Evolutionary conservation across 352 stramenopile species (phyloP).

Genomic region (Phytophthora sansomeana): DNA sequence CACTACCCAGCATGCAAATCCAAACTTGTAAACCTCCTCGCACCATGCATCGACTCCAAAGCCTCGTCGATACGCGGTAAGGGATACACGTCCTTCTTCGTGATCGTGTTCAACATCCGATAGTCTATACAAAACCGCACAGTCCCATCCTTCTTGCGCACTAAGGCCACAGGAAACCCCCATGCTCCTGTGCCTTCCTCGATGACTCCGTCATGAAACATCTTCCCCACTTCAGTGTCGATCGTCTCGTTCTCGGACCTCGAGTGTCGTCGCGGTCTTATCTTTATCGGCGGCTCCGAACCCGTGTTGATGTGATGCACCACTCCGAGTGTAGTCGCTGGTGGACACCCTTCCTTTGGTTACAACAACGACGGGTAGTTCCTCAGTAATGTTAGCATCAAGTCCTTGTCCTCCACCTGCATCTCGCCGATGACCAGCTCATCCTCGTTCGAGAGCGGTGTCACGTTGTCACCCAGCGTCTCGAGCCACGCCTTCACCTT

Average conservation of each 20-base stretch:
- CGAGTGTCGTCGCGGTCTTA: conserved; percentile 4
- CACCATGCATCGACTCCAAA: conserved; percentile 21
- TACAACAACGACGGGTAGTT: neutral
- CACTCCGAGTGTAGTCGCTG: neutral
- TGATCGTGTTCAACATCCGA: conserved; percentile 23
- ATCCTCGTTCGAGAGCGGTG: too few species aligned
- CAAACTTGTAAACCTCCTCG: conserved; percentile 16
- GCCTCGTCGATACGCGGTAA: conserved; percentile 36
- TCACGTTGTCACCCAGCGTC: too few species aligned
- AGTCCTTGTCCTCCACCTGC: neutral
- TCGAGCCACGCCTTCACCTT: too few species aligned
- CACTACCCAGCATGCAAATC: conserved; percentile 30
- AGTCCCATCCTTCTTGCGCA: conserved; percentile 36
- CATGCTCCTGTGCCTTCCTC: conserved; percentile 27
- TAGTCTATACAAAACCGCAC: conserved; percentile 41
- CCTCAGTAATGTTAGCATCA: neutral
- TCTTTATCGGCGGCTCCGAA: conserved; percentile 1
- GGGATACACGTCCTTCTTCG: conserved; percentile 32
- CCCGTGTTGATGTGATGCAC: neutral
- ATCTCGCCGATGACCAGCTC: neutral
- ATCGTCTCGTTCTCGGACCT: conserved; percentile 20
- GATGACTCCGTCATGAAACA: conserved; percentile 23
- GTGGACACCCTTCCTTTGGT: neutral
- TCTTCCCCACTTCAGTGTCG: conserved; percentile 20
- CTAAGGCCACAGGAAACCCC: conserved; percentile 31